Evolutionary conservation across 495 filamentous ascomycete species (phyloP).

Genomic region (Friedmanniomyces simplex): DNA sequence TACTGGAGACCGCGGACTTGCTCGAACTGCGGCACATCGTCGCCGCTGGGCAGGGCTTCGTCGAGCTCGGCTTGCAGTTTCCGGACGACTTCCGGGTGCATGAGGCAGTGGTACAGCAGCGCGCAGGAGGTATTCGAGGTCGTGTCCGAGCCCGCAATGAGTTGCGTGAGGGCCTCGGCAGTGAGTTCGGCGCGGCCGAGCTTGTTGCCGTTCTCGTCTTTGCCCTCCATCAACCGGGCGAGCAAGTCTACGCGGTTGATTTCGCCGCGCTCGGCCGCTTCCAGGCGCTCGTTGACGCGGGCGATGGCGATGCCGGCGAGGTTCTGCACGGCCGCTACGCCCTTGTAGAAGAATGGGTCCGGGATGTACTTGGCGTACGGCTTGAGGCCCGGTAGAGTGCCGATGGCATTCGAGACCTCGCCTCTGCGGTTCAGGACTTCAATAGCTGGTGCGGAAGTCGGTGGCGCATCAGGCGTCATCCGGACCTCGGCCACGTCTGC

Average conservation of each 20-base stretch:
- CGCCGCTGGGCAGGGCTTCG: slow-evolving; percentile 48
- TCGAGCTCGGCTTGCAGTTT: slow-evolving; percentile 69
- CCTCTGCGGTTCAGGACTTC: slow-evolving; percentile 61
- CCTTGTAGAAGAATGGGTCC: slow-evolving; percentile 57
- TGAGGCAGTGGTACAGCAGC: slow-evolving; percentile 63
- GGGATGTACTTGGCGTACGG: slow-evolving; percentile 56
- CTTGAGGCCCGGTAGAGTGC: slow-evolving; percentile 50
- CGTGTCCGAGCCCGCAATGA: slow-evolving; percentile 86
- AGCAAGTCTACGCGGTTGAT: slow-evolving; percentile 64
- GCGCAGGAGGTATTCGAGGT: slow-evolving; percentile 86
- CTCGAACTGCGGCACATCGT: slow-evolving; percentile 59
- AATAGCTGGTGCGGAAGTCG: slow-evolving; percentile 54
- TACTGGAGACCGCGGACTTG: slow-evolving; percentile 67
- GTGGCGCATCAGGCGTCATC: slow-evolving; percentile 39
- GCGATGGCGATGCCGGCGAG: slow-evolving; percentile 67
- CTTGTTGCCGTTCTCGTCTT: slow-evolving; percentile 64
- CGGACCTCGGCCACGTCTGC: slow-evolving; percentile 54
- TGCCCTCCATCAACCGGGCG: slow-evolving; percentile 74
- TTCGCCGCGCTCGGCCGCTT: slow-evolving; percentile 49
- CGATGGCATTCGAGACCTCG: slow-evolving; percentile 53
- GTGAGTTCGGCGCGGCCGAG: slow-evolving; percentile 72
- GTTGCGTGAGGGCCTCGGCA: slow-evolving; percentile 78
- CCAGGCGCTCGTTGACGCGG: slow-evolving; percentile 62
- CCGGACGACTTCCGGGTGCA: slow-evolving; percentile 58
- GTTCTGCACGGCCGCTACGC: slow-evolving; percentile 52